A percentile compares a stretch with the other conserved stretches of the same genome.
These are phyloP conservation scores for Carnegiea gigantea DNA, from an alignment of 179 eudicot genomes.

Conservation along the genomic window DNA sequence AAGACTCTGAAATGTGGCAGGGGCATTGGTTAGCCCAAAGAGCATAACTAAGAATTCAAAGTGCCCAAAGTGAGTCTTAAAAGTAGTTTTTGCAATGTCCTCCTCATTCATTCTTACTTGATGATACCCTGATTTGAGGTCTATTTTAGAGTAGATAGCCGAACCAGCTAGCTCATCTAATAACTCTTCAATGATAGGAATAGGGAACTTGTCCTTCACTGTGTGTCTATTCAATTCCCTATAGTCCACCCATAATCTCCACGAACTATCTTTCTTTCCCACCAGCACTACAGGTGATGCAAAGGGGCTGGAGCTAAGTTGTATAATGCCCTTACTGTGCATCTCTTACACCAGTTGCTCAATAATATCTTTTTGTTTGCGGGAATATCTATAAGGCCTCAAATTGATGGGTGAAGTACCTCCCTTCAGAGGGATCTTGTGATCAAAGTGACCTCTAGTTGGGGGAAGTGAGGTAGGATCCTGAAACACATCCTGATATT, in stretches of 20 bases:
- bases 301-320: neutral
- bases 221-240: neutral
- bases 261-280: neutral
- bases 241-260: neutral
- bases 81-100: neutral
- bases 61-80: neutral
- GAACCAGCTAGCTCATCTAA: neutral
- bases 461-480: neutral
- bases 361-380: neutral
- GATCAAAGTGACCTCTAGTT: neutral
- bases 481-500: too few relatives aligned
- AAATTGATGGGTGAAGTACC: neutral
- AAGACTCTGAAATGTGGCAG: neutral
- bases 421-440: neutral
- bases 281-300: neutral
- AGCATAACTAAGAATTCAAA: neutral
- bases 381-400: neutral
- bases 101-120: neutral
- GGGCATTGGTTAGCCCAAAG: neutral
- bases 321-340: neutral
- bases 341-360: neutral
- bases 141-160: neutral
- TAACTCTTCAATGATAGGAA: neutral
- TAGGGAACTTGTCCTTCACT: neutral
- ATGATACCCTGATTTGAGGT: neutral